phyloP scores from a whole-genome alignment of 2,329 filamentous ascomycete genomes.

The Claviceps digitariae region DNA sequence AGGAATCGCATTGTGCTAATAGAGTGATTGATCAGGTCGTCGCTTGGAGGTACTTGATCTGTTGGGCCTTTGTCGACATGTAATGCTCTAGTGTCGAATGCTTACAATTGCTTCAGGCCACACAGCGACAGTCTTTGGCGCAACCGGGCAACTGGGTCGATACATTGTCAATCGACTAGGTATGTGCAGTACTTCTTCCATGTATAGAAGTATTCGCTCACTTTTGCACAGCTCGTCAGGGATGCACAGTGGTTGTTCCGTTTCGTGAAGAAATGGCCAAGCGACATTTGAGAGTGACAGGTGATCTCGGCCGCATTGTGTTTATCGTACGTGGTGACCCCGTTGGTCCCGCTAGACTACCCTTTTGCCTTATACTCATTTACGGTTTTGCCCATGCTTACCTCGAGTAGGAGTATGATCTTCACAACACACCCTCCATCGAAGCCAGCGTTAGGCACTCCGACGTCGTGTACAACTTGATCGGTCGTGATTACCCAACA shows the following conservation, averaged over 20 bases:
- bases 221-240: conserved; percentile 55
- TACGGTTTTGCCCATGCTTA: conserved; percentile 5
- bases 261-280: conserved; percentile 97
- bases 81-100: conserved; percentile 4
- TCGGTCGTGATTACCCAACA: conserved; percentile 89
- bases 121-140: conserved; percentile 94
- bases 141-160: conserved; percentile 85
- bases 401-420: conserved; percentile 65
- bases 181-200: conserved; percentile 15
- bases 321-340: conserved; percentile 52
- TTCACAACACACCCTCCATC: conserved; percentile 87
- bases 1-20: conserved; percentile 12
- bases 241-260: conserved; percentile 87
- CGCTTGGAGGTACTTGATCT: conserved; percentile 59
- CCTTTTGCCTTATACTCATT: not conserved
- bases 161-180: conserved; percentile 96
- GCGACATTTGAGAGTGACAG: conserved; percentile 90
- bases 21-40: conserved; percentile 45
- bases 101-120: conserved; percentile 48
- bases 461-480: conserved; percentile 92
- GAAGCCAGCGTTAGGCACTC: conserved; percentile 95
- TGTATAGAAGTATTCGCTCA: not conserved
- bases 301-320: conserved; percentile 77
- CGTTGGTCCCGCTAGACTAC: too few relatives aligned
- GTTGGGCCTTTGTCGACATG: not conserved